Base-by-base conservation (phyloP, 1,139 yeast genomes). In the Hyphopichia pseudoburtonii region DNA sequence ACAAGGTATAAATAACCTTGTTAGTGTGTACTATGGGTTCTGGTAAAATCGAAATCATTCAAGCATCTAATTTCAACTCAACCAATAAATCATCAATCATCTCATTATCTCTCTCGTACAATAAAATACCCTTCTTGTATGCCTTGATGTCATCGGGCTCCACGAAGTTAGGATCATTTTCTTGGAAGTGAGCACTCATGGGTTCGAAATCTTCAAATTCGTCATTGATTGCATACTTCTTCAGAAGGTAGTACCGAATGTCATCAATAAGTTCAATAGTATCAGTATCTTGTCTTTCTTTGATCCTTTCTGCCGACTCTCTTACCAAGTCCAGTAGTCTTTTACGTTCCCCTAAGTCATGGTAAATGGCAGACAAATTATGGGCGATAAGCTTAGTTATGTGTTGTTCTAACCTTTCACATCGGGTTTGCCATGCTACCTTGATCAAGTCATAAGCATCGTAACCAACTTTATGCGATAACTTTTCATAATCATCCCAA, bases 211-310 rank as follows among this genome's bases (percentile, higher is more conserved):
- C 69, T 28, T 51, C 47, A 17, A 51, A 50, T 21, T 60, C 66
- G 25, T 64, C 68, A 38, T 54, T 53, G 3, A 61, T 61, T 1
- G 61, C 57, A 44, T 74, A 73, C 45, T 75, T 78, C 50, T 73
- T 71, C 3, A 73, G 60, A 38, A 86, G 57, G 46, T 80, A 83
- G 56, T 73, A 86, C 43, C 90, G 66, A 9, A 86, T 80, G 60
- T 86, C 95, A 60, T 86, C 95, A 28, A 86, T 66, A 46, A 86
- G 62, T 51, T 86, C 95, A 54, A 86, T 82, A 1, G 94, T 82
- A 59, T 86, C 95, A 0, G 86, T 82, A 41, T 78, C 86, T 48
- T 86, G 82, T 54, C 94, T 71, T 14, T 60, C 62, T 17, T 70
- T 54, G 39, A 86, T 83, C 48, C 88, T 64, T 10, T 56, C 51